These are phyloP conservation scores for Hippophae gyantsensis DNA, from an alignment of 306 rosid genomes.

Conservation along the genomic window DNA sequence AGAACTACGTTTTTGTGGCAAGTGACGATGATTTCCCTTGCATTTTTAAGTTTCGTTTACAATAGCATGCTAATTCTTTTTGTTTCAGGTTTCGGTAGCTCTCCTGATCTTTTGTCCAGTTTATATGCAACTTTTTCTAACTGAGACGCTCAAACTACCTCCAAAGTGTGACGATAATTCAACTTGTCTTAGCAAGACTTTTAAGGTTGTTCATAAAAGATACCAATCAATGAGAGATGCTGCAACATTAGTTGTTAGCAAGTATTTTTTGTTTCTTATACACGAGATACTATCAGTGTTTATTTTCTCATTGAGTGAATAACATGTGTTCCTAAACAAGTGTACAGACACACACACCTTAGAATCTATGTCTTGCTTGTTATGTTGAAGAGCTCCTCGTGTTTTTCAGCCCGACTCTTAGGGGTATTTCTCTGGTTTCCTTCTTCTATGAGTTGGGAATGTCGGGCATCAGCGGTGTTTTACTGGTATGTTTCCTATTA, in stretches of 20 bases:
- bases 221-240: slow-evolving; percentile 17
- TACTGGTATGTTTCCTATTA: slow-evolving; percentile 39
- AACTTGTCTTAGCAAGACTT: slow-evolving; percentile 32
- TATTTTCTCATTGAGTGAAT: no score
- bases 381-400: slow-evolving; percentile 5
- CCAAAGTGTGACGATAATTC: slow-evolving; percentile 22
- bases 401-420: slow-evolving; percentile 57
- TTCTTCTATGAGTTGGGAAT: slow-evolving; percentile 80
- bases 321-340: no score
- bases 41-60: neutral
- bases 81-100: slow-evolving; percentile 57
- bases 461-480: slow-evolving; percentile 52
- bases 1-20: slow-evolving; percentile 43
- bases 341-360: no score
- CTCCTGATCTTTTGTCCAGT: slow-evolving; percentile 46
- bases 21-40: neutral
- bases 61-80: neutral
- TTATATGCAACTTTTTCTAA: slow-evolving; percentile 58
- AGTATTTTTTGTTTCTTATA: slow-evolving; percentile 23
- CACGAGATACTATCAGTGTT: no score
- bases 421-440: slow-evolving; percentile 57
- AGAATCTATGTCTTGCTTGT: neutral
- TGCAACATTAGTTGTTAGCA: slow-evolving; percentile 44
- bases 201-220: slow-evolving; percentile 33
- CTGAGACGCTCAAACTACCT: slow-evolving; percentile 36